These are phyloP conservation scores for Apium graveolens DNA, from an alignment of 129 eudicot species.

Conservation along the genomic window DNA sequence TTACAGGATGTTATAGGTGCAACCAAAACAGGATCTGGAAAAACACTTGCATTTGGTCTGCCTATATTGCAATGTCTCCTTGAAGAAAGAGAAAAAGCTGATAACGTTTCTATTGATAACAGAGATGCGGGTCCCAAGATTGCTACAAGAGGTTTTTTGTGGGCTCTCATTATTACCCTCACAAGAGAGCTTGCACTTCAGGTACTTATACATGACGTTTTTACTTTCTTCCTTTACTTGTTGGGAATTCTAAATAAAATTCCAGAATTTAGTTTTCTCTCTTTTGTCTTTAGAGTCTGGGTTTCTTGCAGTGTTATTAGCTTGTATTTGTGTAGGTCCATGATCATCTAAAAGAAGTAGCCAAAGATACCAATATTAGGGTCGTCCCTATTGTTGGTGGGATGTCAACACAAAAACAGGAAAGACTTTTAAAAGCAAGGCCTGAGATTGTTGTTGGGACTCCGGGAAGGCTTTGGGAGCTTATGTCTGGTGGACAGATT, in stretches of 20 bases:
- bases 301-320: not conserved
- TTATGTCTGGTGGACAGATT: slow-evolving; percentile 91
- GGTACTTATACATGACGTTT: slow-evolving; percentile 30
- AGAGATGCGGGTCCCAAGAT: slow-evolving; percentile 42
- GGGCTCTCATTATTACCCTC: slow-evolving; percentile 89
- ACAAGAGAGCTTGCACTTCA: slow-evolving; percentile 97
- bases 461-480: slow-evolving; percentile 96
- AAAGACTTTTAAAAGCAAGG: slow-evolving; percentile 75
- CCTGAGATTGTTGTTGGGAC: slow-evolving; percentile 99
- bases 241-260: not conserved
- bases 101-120: slow-evolving; percentile 36
- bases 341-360: slow-evolving; percentile 83
- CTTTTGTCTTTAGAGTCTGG: not conserved
- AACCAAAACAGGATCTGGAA: slow-evolving; percentile 96
- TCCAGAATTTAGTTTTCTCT: not conserved
- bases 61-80: slow-evolving; percentile 92
- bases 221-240: slow-evolving; percentile 4
- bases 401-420: slow-evolving; percentile 93
- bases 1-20: slow-evolving; percentile 95
- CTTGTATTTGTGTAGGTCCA: slow-evolving; percentile 47
- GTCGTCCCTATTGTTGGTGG: slow-evolving; percentile 95
- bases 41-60: slow-evolving; percentile 96
- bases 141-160: slow-evolving; percentile 53
- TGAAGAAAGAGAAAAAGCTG: slow-evolving; percentile 72
- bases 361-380: slow-evolving; percentile 52